These are phyloP conservation scores for Phytophthora pseudosyringae DNA, from an alignment of 352 stramenopile species.

Conservation along the genomic window DNA sequence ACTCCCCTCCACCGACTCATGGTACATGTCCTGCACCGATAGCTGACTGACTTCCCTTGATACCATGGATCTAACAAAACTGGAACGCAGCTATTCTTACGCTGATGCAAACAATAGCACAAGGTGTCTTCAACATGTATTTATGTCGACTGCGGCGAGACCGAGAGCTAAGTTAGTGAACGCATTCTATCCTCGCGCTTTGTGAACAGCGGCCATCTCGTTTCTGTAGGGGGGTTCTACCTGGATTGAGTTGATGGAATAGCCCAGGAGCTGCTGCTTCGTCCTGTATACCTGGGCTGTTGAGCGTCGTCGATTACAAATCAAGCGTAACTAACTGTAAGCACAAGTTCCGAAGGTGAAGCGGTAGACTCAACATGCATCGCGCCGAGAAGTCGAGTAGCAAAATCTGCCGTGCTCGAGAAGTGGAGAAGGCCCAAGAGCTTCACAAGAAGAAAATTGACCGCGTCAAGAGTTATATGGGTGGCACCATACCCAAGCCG, in stretches of 20 bases:
- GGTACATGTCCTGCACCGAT: too few species aligned
- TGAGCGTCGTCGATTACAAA: too few species aligned
- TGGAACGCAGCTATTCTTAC: conserved; percentile 18
- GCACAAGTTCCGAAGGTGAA: not conserved
- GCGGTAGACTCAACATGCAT: conserved; percentile 51
- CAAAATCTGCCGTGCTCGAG: conserved; percentile 70
- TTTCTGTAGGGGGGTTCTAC: not conserved
- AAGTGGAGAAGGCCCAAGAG: conserved; percentile 75
- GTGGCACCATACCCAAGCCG: conserved; percentile 43
- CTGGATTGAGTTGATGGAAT: conserved; percentile 13
- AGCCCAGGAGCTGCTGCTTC: not conserved
- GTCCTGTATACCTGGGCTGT: not conserved
- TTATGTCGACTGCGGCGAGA: conserved; percentile 15
- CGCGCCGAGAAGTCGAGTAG: conserved; percentile 82
- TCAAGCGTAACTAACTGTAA: too few species aligned
- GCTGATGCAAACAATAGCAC: conserved; percentile 10
- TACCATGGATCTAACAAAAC: too few species aligned
- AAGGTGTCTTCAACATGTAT: conserved; percentile 13
- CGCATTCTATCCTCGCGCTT: conserved; percentile 2
- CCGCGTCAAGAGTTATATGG: conserved; percentile 66
- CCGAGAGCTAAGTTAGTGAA: not conserved
- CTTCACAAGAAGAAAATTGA: conserved; percentile 78
- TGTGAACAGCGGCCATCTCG: not conserved
- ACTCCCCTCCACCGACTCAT: too few species aligned
- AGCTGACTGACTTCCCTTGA: too few species aligned